Conservation (phyloP, 192 early-diverging fungal species). For the Oehlia diaphana region DNA sequence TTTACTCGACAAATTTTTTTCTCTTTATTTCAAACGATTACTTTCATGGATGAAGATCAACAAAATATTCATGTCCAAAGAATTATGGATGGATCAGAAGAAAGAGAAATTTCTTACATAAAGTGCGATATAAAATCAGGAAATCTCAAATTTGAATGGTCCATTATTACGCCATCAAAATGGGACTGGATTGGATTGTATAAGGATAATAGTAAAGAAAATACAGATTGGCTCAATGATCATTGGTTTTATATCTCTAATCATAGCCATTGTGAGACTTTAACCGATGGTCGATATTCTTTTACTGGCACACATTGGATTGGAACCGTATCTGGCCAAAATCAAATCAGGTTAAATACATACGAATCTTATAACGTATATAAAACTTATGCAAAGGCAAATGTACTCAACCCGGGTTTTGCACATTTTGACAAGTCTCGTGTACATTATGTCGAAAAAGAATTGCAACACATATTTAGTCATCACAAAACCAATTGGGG, state of each 20-base stretch:
- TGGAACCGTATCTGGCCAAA: conserved; percentile 13
- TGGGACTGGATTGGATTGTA: conserved; percentile 16
- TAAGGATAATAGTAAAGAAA: background rate
- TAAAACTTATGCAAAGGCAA: conserved; percentile 12
- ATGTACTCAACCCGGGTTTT: conserved; percentile 8
- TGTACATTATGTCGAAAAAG: background rate
- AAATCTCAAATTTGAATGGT: conserved; percentile 4
- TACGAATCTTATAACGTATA: background rate
- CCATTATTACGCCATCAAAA: conserved; percentile 6
- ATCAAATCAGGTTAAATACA: conserved; percentile 22
- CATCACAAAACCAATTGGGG: conserved; percentile 7
- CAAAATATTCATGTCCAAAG: background rate
- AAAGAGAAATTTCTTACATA: conserved; percentile 20
- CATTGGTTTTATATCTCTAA: conserved; percentile 16
- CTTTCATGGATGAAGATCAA: background rate
- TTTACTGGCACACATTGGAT: conserved; percentile 9
- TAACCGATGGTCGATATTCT: conserved; percentile 12
- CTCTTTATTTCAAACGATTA: background rate
- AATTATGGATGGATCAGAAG: background rate
- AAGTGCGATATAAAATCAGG: background rate
- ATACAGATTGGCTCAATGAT: conserved; percentile 6
- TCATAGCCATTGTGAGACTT: background rate
- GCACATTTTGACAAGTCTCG: conserved; percentile 10
- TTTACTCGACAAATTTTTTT: background rate
- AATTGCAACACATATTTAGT: conserved; percentile 5